These are phyloP conservation scores for Ceratobasidium sp. DNA, from an alignment of 1,284 basidiomycete species.

Conservation along the genomic window DNA sequence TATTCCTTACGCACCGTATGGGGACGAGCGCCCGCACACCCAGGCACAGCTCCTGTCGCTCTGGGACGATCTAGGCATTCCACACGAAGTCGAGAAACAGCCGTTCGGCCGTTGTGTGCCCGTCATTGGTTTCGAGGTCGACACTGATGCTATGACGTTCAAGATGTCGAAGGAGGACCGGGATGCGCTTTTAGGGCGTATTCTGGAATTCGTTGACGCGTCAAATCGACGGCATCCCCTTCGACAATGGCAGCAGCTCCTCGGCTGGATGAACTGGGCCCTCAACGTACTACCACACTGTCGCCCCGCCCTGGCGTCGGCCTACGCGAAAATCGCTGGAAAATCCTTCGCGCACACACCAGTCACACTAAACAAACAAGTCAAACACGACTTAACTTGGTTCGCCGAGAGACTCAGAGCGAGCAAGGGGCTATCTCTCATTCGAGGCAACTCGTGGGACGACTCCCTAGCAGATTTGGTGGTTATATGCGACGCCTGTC, in stretches of 20 bases:
- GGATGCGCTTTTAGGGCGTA: neutral
- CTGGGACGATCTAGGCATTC: constrained; percentile 35
- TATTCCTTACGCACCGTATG: constrained; percentile 36
- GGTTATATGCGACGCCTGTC: constrained; percentile 36
- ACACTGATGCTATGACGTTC: constrained; percentile 38
- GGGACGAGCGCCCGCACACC: constrained; percentile 20
- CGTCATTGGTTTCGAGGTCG: constrained; percentile 42
- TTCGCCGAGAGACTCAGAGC: constrained; percentile 49
- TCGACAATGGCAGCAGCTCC: constrained; percentile 29
- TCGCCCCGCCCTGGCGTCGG: constrained; percentile 50
- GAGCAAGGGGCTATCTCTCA: constrained; percentile 51
- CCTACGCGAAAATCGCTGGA: constrained; percentile 55
- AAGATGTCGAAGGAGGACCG: constrained; percentile 27
- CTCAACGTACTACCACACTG: constrained; percentile 57
- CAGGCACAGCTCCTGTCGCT: constrained; percentile 40
- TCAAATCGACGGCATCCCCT: constrained; percentile 12
- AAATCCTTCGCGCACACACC: constrained; percentile 46
- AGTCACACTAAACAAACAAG: constrained; percentile 46
- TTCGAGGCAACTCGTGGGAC: constrained; percentile 49
- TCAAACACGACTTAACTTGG: constrained; percentile 53
- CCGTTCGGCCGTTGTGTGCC: constrained; percentile 12
- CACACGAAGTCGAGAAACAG: constrained; percentile 42
- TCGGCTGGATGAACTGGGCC: constrained; percentile 51
- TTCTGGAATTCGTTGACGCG: constrained; percentile 16
- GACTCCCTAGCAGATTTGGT: constrained; percentile 15